Conservation (phyloP, 371 early-diverging fungal genomes). For the Blakeslea trispora region DNA sequence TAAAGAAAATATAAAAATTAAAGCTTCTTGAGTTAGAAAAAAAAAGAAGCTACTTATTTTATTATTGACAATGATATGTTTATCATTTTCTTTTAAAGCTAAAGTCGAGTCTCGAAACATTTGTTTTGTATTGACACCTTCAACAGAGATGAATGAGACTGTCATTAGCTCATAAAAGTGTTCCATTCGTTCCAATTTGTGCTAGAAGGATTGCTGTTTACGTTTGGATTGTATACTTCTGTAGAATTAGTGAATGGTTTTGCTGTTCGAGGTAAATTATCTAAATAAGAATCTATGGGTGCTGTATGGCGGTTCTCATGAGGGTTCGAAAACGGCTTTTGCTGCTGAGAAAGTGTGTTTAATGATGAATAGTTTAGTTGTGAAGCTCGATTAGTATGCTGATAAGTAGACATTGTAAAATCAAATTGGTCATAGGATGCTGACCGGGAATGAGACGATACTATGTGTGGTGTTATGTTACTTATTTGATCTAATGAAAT, state of each 20-base stretch:
- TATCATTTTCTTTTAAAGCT: too few species aligned
- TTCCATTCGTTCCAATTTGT: too few species aligned
- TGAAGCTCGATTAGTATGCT: neutral
- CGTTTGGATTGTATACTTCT: slow-evolving; percentile 11
- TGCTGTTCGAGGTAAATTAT: neutral
- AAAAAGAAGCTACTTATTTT: too few species aligned
- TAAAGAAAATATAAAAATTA: too few species aligned
- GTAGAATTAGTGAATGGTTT: neutral
- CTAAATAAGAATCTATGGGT: neutral
- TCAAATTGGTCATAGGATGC: slow-evolving; percentile 7
- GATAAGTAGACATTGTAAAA: neutral
- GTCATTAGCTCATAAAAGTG: too few species aligned
- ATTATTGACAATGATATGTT: too few species aligned
- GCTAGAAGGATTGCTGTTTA: neutral
- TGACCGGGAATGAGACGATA: slow-evolving; percentile 9
- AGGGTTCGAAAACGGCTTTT: neutral
- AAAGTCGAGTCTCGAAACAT: too few species aligned
- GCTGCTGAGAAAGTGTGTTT: neutral
- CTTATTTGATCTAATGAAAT: slow-evolving; percentile 10
- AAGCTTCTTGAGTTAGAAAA: too few species aligned
- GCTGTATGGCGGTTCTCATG: neutral
- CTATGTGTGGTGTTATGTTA: slow-evolving; percentile 1
- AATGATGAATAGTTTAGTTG: neutral
- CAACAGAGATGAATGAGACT: too few species aligned
- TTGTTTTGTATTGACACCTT: too few species aligned